Evolutionary conservation across 208 protist species (phyloP).

Genomic region (Crithidia fasciculata): DNA sequence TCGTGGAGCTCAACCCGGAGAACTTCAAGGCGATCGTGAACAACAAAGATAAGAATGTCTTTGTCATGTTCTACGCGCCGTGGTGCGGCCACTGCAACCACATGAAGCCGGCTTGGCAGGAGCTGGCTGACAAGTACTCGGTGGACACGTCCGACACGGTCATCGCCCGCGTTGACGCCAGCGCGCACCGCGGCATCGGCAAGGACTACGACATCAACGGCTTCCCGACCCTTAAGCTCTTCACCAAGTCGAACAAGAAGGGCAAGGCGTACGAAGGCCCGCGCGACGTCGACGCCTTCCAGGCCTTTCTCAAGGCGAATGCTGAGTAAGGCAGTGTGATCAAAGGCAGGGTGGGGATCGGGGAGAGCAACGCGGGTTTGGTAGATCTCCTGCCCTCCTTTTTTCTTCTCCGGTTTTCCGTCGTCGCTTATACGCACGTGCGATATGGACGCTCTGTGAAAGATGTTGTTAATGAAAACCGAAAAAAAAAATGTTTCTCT

Average conservation of each 20-base stretch:
- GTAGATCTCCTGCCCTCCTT: too few relatives aligned
- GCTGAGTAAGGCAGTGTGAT: neutral
- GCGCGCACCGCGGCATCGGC: slow-evolving; percentile 50
- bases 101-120: slow-evolving; percentile 89
- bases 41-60: slow-evolving; percentile 90
- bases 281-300: slow-evolving; percentile 51
- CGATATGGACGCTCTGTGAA: too few relatives aligned
- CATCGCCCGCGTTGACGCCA: slow-evolving; percentile 84
- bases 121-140: slow-evolving; percentile 62
- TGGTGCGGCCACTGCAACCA: slow-evolving; percentile 97
- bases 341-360: too few relatives aligned
- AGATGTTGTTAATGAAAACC: neutral
- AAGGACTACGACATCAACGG: slow-evolving; percentile 59
- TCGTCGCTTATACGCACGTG: too few relatives aligned
- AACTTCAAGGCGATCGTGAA: slow-evolving; percentile 86
- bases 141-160: slow-evolving; percentile 45
- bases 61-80: slow-evolving; percentile 96
- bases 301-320: slow-evolving; percentile 55
- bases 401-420: too few relatives aligned
- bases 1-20: slow-evolving; percentile 71
- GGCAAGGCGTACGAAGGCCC: slow-evolving; percentile 67
- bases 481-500: neutral
- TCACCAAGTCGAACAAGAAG: slow-evolving; percentile 82
- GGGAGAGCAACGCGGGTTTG: too few relatives aligned
- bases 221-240: slow-evolving; percentile 91